A percentile compares a stretch with the other conserved stretches of the same genome.
Evolutionary conservation across 2,329 filamentous ascomycete species (phyloP).

Genomic region (Verticillium dahliae): DNA sequence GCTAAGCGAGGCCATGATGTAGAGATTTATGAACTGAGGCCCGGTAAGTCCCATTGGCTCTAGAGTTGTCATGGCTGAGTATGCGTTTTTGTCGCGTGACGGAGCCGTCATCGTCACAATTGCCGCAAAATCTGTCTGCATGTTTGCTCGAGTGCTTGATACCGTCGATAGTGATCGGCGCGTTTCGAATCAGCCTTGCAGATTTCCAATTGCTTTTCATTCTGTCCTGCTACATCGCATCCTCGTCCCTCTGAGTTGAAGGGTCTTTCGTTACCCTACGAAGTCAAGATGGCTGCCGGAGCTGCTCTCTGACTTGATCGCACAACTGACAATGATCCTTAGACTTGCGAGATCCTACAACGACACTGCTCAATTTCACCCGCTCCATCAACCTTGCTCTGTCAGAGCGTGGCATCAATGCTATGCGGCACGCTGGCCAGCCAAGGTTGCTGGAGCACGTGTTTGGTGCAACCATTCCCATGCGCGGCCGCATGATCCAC

Average conservation of each 20-base stretch:
- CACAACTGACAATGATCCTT: background rate
- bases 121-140: background rate
- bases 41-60: slow-evolving; percentile 54
- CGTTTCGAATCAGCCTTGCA: background rate
- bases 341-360: slow-evolving; percentile 84
- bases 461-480: slow-evolving; percentile 75
- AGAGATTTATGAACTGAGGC: slow-evolving; percentile 87
- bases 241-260: background rate
- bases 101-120: background rate
- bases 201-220: background rate
- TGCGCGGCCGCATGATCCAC: slow-evolving; percentile 97
- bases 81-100: background rate
- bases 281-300: background rate
- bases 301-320: background rate
- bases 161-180: background rate
- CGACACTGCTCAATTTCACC: slow-evolving; percentile 85
- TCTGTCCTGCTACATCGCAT: background rate
- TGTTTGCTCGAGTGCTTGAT: background rate
- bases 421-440: slow-evolving; percentile 65
- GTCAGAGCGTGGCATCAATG: slow-evolving; percentile 88
- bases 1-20: slow-evolving; percentile 83
- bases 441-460: slow-evolving; percentile 66
- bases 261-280: background rate
- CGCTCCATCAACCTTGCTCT: slow-evolving; percentile 98
- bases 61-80: background rate